phyloP scores from a whole-genome alignment of 768 basidiomycete species.

The Agaricus sinodeliciosus region DNA sequence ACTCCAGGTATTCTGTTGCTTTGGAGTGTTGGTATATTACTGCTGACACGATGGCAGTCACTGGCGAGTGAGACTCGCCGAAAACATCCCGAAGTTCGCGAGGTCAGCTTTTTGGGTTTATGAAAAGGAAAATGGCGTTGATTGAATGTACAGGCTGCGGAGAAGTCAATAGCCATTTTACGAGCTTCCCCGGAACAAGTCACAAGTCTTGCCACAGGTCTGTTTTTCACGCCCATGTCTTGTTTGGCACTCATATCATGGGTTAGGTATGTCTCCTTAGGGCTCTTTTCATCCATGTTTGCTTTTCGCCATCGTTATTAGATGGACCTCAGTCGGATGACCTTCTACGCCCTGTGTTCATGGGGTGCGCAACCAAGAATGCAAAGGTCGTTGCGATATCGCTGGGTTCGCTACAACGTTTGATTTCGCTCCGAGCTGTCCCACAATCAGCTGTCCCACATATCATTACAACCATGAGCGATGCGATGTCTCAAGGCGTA shows the following conservation, averaged over 20 bases:
- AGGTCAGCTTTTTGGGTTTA: slow-evolving; percentile 41
- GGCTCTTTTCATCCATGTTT: background rate
- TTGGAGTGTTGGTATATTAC: background rate
- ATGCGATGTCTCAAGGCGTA: slow-evolving; percentile 89
- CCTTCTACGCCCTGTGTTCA: slow-evolving; percentile 81
- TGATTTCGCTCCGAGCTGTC: slow-evolving; percentile 83
- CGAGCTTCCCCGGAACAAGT: slow-evolving; percentile 80
- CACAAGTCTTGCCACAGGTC: slow-evolving; percentile 69
- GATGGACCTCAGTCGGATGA: slow-evolving; percentile 78
- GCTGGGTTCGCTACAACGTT: slow-evolving; percentile 82
- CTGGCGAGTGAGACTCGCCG: slow-evolving; percentile 83
- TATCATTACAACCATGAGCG: slow-evolving; percentile 79
- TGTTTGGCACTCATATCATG: slow-evolving; percentile 2
- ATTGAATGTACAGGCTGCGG: slow-evolving; percentile 54
- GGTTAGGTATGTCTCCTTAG: slow-evolving; percentile 3
- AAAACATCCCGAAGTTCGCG: slow-evolving; percentile 89
- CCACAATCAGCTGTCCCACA: slow-evolving; percentile 71
- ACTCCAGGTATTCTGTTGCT: slow-evolving; percentile 36
- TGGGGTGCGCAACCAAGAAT: slow-evolving; percentile 91
- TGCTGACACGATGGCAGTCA: slow-evolving; percentile 39
- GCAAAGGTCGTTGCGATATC: slow-evolving; percentile 92
- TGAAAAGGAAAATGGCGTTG: slow-evolving; percentile 14
- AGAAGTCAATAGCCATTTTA: slow-evolving; percentile 78
- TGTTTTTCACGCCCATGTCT: slow-evolving; percentile 16
- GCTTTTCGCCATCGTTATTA: slow-evolving; percentile 17